These are phyloP conservation scores for Pulveroboletus sp. DNA, from an alignment of 768 basidiomycete genomes.

Conservation along the genomic window DNA sequence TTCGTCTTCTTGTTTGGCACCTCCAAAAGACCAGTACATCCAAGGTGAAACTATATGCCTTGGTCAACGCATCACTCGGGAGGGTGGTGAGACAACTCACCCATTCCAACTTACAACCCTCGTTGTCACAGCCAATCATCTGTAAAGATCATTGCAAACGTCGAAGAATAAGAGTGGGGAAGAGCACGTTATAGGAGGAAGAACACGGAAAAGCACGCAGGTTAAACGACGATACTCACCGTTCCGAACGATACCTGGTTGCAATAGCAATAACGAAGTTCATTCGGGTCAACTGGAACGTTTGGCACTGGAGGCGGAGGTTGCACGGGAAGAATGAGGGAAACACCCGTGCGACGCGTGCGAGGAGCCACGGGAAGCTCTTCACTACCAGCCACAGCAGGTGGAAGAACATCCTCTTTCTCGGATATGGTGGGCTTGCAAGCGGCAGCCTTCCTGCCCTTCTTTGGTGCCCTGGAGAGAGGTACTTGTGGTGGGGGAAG, in stretches of 20 bases:
- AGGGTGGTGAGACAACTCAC: conserved; percentile 40
- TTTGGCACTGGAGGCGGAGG: conserved; percentile 13
- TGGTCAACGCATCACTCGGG: background rate
- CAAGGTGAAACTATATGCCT: conserved; percentile 60
- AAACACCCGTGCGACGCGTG: conserved; percentile 26
- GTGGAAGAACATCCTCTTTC: conserved; percentile 13
- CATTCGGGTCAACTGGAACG: conserved; percentile 38
- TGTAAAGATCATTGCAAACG: conserved; percentile 22
- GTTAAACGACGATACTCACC: conserved; percentile 37
- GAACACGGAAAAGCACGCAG: background rate
- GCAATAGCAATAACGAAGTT: conserved; percentile 77
- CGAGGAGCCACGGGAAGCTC: conserved; percentile 11
- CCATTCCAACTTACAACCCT: conserved; percentile 75
- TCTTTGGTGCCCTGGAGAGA: conserved; percentile 18
- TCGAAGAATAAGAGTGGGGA: background rate
- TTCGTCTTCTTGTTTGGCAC: conserved; percentile 51
- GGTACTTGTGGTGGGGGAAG: conserved; percentile 7
- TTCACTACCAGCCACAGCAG: conserved; percentile 4
- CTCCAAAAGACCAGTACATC: conserved; percentile 56
- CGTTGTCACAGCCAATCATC: conserved; percentile 87
- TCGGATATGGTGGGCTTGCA: conserved; percentile 13
- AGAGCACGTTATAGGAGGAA: background rate
- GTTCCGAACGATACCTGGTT: conserved; percentile 75
- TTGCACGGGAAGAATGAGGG: conserved; percentile 35
- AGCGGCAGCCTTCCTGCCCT: conserved; percentile 19